These are phyloP conservation scores for Pseudogymnoascus sp. DNA, from an alignment of 2,329 filamentous ascomycete species.

Conservation along the genomic window DNA sequence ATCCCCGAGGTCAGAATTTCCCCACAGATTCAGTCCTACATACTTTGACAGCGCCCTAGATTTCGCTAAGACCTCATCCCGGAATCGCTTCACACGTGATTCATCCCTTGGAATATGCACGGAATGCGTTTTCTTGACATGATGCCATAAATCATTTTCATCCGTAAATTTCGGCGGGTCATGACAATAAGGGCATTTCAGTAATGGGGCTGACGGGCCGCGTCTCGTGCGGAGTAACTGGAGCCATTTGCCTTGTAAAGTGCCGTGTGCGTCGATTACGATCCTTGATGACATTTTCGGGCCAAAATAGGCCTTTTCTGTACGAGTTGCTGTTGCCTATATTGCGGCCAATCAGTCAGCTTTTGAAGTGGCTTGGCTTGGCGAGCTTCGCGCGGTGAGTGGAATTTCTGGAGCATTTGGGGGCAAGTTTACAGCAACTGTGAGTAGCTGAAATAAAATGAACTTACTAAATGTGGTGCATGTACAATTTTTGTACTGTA, in stretches of 20 bases:
- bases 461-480: too few species aligned
- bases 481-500: too few species aligned
- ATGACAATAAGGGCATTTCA: background rate
- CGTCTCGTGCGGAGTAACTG: background rate
- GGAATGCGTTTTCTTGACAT: background rate
- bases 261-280: background rate
- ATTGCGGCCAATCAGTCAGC: background rate
- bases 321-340: background rate
- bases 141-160: background rate
- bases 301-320: background rate
- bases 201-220: background rate
- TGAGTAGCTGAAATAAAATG: too few species aligned
- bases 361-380: background rate
- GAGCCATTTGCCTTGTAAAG: background rate
- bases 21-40: background rate
- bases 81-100: background rate
- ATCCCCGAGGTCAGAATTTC: background rate
- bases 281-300: background rate
- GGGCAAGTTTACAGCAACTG: too few species aligned
- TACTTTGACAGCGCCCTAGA: background rate
- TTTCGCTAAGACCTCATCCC: slow-evolving; percentile 2
- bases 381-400: background rate
- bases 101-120: background rate
- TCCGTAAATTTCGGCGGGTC: background rate
- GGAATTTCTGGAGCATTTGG: too few species aligned